Base-by-base conservation (phyloP, 106 monocot species). In the Platanthera zijinensis region DNA sequence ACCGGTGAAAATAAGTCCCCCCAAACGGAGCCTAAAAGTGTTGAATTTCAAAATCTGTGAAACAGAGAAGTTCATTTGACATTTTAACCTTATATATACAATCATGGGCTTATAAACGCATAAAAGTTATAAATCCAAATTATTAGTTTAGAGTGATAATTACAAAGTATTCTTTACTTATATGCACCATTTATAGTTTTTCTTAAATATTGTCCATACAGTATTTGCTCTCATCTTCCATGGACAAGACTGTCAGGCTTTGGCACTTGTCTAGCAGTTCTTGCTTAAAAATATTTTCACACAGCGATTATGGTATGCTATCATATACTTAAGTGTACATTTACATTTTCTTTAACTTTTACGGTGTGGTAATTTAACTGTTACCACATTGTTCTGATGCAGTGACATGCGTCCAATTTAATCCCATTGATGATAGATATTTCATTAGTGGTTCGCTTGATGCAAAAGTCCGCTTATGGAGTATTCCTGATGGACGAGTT, bases 381-480 rank as follows among this genome's bases (percentile, higher is more conserved):
- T 57, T 49, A 10, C 71, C 11, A 50, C 30, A 72, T 76, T 77
- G 6, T 19, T 52, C 71, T 75, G 63, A 67, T 89, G 76, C 85
- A 96, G 97, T 97, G 82, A 97, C 97, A 75, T 94, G 97, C 80
- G 92, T 97, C 80, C 97, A 97, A 79, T 97, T 97, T 78, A 97
- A 97, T 84, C 97, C 97, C 46, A 84, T 90, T 50, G 84, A 97
- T 86, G 94, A 96, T 74, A 84, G 81, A 75, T 93, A 89, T 77
- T 96, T 96, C 84, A 93, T 96, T 50, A 96, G 96, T 79, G 97
- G 97, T 73, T 94, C 97, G 15, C 76, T 97, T 39, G 97, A 97
- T 86, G 82, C 86, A 61, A 97, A 97, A 72, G 94, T 97, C 5
- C 90, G 97, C 50, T 79, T 97, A 57, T 97, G 97, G 97, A 97